Evolutionary conservation across 2,329 filamentous ascomycete genomes (phyloP).

Genomic region (Peltaster fructicola): DNA sequence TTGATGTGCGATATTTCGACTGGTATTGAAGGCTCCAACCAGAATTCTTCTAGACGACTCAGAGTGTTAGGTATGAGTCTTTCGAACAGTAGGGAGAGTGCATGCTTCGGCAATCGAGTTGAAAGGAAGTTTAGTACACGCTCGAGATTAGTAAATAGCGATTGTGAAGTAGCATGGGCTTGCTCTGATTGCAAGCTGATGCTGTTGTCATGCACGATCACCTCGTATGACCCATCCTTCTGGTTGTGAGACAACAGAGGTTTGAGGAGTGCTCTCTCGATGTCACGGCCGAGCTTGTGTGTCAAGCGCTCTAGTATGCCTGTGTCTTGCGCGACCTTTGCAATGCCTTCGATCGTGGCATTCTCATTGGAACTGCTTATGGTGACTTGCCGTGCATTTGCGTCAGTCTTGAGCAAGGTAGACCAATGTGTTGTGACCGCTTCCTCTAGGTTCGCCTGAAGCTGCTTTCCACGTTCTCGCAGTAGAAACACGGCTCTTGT

Average conservation of each 20-base stretch:
- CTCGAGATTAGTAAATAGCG: slow-evolving; percentile 27
- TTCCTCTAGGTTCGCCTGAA: slow-evolving; percentile 49
- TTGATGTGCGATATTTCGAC: slow-evolving; percentile 52
- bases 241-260: slow-evolving; percentile 11
- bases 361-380: slow-evolving; percentile 39
- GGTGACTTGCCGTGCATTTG: slow-evolving; percentile 34
- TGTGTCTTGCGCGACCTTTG: slow-evolving; percentile 8
- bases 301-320: slow-evolving; percentile 12
- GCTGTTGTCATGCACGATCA: slow-evolving; percentile 10
- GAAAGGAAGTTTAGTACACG: slow-evolving; percentile 33
- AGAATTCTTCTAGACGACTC: slow-evolving; percentile 49
- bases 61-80: slow-evolving; percentile 54
- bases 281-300: slow-evolving; percentile 12
- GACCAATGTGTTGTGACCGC: slow-evolving; percentile 56
- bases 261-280: slow-evolving; percentile 14
- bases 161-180: slow-evolving; percentile 5
- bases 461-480: slow-evolving; percentile 43
- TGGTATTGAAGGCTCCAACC: slow-evolving; percentile 64
- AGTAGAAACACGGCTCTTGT: slow-evolving; percentile 49
- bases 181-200: slow-evolving; percentile 10
- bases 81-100: slow-evolving; percentile 41
- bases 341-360: slow-evolving; percentile 16
- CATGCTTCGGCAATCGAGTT: slow-evolving; percentile 29
- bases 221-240: slow-evolving; percentile 6
- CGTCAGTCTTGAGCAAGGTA: slow-evolving; percentile 45